phyloP scores from a whole-genome alignment of 176 grass and related monocot genomes.

The Ampelocalamus luodianensis region DNA sequence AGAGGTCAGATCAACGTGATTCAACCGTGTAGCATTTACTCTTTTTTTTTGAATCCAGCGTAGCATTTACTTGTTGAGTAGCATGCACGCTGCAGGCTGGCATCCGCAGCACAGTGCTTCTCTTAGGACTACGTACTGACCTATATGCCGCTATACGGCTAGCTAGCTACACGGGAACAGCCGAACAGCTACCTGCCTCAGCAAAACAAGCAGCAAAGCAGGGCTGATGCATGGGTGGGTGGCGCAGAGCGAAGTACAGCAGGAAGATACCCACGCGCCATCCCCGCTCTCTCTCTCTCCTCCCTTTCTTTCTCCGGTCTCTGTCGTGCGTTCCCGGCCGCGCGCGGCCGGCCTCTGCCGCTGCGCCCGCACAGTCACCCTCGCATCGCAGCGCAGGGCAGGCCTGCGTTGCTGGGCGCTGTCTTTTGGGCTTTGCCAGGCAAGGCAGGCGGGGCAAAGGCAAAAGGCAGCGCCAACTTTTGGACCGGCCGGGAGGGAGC shows the following conservation, averaged over 20 bases:
- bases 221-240: background rate
- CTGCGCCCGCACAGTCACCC: background rate
- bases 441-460: background rate
- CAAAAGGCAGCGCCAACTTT: conserved; percentile 40
- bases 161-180: background rate
- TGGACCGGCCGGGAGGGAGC: conserved; percentile 33
- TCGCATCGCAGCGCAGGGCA: background rate
- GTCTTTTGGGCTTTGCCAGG: conserved; percentile 37
- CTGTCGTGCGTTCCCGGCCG: conserved; percentile 1
- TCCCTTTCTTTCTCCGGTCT: conserved; percentile 19
- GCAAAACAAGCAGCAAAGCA: background rate
- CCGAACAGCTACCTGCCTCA: background rate
- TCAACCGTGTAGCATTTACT: no score
- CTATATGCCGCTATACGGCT: background rate
- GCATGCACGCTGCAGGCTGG: background rate
- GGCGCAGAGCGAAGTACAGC: conserved; percentile 22
- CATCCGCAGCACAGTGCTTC: conserved; percentile 21
- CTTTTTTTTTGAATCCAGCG: no score
- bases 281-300: background rate
- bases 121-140: background rate
- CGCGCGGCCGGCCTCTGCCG: no score
- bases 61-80: no score
- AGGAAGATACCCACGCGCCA: conserved; percentile 49
- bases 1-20: no score
- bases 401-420: background rate